Base-by-base conservation (phyloP, 2,329 filamentous ascomycete species). In the Aspergillus flavus region DNA sequence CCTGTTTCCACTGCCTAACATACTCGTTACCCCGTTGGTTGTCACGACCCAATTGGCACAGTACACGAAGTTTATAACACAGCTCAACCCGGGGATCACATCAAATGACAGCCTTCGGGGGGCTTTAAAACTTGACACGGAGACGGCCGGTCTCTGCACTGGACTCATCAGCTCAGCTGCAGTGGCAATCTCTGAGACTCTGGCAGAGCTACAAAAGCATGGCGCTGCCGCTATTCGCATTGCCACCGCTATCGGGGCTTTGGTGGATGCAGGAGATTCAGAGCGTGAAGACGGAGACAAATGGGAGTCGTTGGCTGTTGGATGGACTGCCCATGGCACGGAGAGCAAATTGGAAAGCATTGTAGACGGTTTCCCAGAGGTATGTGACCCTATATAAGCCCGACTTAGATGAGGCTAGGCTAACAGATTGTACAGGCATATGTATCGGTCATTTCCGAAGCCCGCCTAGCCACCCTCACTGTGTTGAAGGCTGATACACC, bases 101-200 rank as follows among this genome's bases (percentile, higher is more conserved):
- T 14, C 12, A 3, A 10, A 7, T 0, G 45, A 48, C 4, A 48
- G 23, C 23, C 45, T 48, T 23, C 34, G 5, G 6, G 12, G 34
- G 12, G 12, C 12, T 36, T 6, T 36, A 12, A 48, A 26, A 9
- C 12, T 48, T 12, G 21, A 26, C n/a, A 66, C 61, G 3, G 69
- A 74, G 65, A 71, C 71, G 1, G 45, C 76, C 0, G 81, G 81
- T 0, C 76, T 82, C 58, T 83, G 81, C 41, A 75, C 74, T 1
- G 80, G 81, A 0, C 58, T 81, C 1, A 57, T 83, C n/a, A 73
- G 66, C 46, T 77, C 81, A 7, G 60, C 77, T 14, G 77, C 78
- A 0, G 76, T 80, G 0, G 70, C 79, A 0, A 69, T 73, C 62
- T 68, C 76, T 19, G 10, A 48, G 1, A 74, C 68, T 32, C 52